Base-by-base conservation (phyloP, 495 filamentous ascomycete genomes). In the Cairneyella variabilis region DNA sequence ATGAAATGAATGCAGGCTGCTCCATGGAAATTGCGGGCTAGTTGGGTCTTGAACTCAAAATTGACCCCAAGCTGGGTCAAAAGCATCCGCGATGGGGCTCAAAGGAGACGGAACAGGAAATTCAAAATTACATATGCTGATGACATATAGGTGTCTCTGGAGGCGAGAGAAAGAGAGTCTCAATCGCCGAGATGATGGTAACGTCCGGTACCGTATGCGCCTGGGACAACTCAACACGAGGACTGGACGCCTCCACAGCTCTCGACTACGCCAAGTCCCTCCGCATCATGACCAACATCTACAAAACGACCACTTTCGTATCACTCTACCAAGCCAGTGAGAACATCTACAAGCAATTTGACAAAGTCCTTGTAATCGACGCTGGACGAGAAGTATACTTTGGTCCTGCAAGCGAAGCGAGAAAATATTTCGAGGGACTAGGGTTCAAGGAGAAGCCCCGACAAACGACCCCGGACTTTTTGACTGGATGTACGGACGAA, bases 301-400 rank as follows among this genome's bases (percentile, higher is more conserved):
- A 79, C 48, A 75, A 79, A 11, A 82, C 76, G 40, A 88, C 86
- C 11, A 80, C 83, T 34, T 76, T 81, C 42, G 86, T 93, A 14
- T 84, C 88, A 7, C 85, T 95, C 58, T 93, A 95, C 64, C 90
- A 95, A 62, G 86, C 89, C 0, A 85, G 82, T 3, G 88, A 95
- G 66, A 86, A 80, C 57, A 95, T 95, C 46, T 95, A 92, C 69
- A 77, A 76, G 23, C 81, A 85, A 41, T 96, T 96, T 57, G 90
- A 96, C 70, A 95, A 93, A 60, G 88, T 93, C 5, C 66, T 92
- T 23, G 84, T 95, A 16, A 87, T 96, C 43, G 86, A 95, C 53
- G 76, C 78, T 25, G 91, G 91, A 14, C 79, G 74, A 12, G 79
- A 92, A 64, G 85, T 93, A 2, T 95, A 86, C 70, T 93, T 90